These are phyloP conservation scores for Nepenthes gracilis DNA, from an alignment of 148 eudicot species.

Conservation along the genomic window DNA sequence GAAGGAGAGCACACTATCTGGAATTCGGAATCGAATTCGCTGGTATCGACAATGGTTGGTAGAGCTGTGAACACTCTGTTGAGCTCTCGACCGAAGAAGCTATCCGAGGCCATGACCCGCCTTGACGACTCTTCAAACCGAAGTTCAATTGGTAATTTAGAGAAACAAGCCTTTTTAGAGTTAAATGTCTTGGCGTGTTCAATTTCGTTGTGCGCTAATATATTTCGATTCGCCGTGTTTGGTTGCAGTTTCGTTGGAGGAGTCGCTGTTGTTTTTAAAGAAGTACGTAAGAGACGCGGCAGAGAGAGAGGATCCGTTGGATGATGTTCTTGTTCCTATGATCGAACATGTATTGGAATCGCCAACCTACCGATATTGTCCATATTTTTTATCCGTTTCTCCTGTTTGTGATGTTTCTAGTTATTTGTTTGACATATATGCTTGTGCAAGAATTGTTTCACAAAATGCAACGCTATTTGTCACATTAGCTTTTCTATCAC, in stretches of 20 bases:
- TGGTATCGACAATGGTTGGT: constrained; percentile 47
- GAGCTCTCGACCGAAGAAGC: constrained; percentile 43
- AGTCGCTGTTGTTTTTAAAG: constrained; percentile 50
- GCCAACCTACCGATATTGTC: background rate
- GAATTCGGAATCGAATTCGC: constrained; percentile 25
- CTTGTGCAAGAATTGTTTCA: too few relatives aligned
- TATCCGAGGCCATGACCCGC: constrained; percentile 41
- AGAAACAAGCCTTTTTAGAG: background rate
- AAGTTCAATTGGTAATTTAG: constrained; percentile 18
- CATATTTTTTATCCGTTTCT: background rate
- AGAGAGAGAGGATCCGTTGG: constrained; percentile 36
- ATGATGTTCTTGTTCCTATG: constrained; percentile 61
- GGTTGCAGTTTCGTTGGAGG: constrained; percentile 56
- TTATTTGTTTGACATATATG: background rate
- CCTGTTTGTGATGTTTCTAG: background rate
- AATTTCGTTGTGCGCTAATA: background rate
- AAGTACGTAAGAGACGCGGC: constrained; percentile 48
- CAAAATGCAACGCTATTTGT: too few relatives aligned
- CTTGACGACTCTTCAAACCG: constrained; percentile 28
- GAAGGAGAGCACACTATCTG: constrained; percentile 16
- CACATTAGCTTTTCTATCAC: too few relatives aligned
- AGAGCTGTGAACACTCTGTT: constrained; percentile 51
- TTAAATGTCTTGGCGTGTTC: background rate
- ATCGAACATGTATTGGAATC: constrained; percentile 39
- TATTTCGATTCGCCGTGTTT: background rate